Base-by-base conservation (phyloP, 768 basidiomycete genomes). In the Xerocomellus dryophilus region DNA sequence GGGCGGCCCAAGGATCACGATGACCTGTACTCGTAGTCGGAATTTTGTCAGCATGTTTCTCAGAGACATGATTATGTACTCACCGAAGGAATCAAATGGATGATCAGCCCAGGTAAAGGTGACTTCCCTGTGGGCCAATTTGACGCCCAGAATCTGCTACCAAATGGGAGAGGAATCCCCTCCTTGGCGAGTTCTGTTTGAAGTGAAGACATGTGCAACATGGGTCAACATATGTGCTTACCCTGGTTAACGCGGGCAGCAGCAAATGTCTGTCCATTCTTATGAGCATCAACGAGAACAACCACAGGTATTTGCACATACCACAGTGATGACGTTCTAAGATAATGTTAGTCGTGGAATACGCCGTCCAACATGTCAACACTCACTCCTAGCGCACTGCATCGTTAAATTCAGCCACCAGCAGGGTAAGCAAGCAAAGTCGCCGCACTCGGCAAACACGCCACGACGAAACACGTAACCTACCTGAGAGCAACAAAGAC, bases 71-170 rank as follows among this genome's bases (percentile, higher is more conserved):
- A 3, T 1, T 14, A 7, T 18, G 4, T 4, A 50, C 76, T 43
- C 41, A 76, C 79, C 0, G 81, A 80, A 11, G 79, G 76, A 20
- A 82, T 80, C 25, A 83, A 60, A 46, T 83, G 79, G 10, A 83
- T 71, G 50, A 83, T 75, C 7, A 83, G 72, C 0, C 79, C 82
- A 0, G 81, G 79, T 21, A 82, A 63, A 0, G 81, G 82, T 0
- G 81, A 75, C 57, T 77, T 79, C 12, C 80, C 79, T 3, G 77
- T 79, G 2, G 81, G 80, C 81, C 80, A 82, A 58, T 82, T 83
- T 2, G 79, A 80, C 2, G 82, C 82, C 82, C 81, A 82, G 59
- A 83, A 80, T 21, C 69, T 73, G 56, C 78, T 82, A 5, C 80
- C 81, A 47, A 82, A 82, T 2, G 82, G 82, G 1, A 84, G 72